These are phyloP conservation scores for Fonsecaea monophora DNA, from an alignment of 2,329 filamentous ascomycete genomes.

Conservation along the genomic window DNA sequence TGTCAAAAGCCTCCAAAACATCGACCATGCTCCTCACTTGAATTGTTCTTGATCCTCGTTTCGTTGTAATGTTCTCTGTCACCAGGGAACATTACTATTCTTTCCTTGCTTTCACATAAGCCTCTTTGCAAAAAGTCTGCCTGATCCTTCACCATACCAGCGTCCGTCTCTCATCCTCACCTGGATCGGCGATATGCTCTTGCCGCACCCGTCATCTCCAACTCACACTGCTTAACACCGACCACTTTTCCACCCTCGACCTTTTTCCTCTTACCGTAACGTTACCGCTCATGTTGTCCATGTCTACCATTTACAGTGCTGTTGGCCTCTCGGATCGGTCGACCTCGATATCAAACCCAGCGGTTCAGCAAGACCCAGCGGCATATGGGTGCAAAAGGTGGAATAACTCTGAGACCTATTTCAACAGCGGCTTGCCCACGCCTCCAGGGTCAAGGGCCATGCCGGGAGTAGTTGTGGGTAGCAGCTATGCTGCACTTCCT, in stretches of 20 bases:
- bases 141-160: slow-evolving; percentile 10
- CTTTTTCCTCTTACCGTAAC: background rate
- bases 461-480: slow-evolving; percentile 32
- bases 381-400: slow-evolving; percentile 32
- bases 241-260: slow-evolving; percentile 6
- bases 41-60: slow-evolving; percentile 21
- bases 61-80: slow-evolving; percentile 27
- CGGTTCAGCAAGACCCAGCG: slow-evolving; percentile 13
- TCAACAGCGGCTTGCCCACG: slow-evolving; percentile 39
- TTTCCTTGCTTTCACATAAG: slow-evolving; percentile 15
- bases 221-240: slow-evolving; percentile 14
- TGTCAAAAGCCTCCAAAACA: slow-evolving; percentile 33
- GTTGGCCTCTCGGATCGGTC: slow-evolving; percentile 28
- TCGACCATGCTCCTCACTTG: slow-evolving; percentile 30
- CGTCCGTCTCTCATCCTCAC: slow-evolving; percentile 6
- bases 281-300: slow-evolving; percentile 30
- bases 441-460: slow-evolving; percentile 38
- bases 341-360: slow-evolving; percentile 19
- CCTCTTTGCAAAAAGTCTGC: background rate
- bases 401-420: slow-evolving; percentile 28
- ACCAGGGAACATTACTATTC: slow-evolving; percentile 7
- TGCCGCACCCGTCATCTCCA: slow-evolving; percentile 19
- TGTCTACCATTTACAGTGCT: slow-evolving; percentile 27
- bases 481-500: slow-evolving; percentile 27
- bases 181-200: slow-evolving; percentile 5